A percentile compares a stretch with the other conserved stretches of the same genome.
phyloP scores from a whole-genome alignment of 2,329 filamentous ascomycete genomes.

The Plectosphaerella cucumerina region DNA sequence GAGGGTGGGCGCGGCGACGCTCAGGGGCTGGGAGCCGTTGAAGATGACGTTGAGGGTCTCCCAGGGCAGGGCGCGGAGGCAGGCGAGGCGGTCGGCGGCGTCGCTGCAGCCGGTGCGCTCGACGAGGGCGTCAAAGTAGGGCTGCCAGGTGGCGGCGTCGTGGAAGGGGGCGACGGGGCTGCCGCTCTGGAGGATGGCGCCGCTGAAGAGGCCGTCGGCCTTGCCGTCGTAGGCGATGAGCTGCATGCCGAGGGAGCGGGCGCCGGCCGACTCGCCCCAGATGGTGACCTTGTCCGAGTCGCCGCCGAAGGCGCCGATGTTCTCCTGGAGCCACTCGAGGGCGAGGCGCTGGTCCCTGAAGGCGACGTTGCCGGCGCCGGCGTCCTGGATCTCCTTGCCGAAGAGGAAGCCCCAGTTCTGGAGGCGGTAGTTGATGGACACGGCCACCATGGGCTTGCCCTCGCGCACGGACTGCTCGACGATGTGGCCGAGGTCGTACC shows the following conservation, averaged over 20 bases:
- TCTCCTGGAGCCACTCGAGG: constrained; percentile 45
- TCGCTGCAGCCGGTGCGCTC: constrained; percentile 8
- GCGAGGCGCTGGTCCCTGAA: constrained; percentile 46
- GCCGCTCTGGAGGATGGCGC: constrained; percentile 46
- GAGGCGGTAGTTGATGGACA: constrained; percentile 47
- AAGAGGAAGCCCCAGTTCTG: constrained; percentile 49
- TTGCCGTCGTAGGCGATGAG: constrained; percentile 47
- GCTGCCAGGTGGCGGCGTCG: constrained; percentile 13
- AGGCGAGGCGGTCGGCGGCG: constrained; percentile 19
- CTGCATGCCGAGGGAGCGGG: constrained; percentile 43
- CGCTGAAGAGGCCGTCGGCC: constrained; percentile 50
- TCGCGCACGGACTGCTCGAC: constrained; percentile 44
- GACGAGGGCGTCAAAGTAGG: constrained; percentile 12
- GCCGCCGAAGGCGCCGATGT: constrained; percentile 45
- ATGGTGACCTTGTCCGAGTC: constrained; percentile 42
- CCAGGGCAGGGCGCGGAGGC: constrained; percentile 25
- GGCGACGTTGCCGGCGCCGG: constrained; percentile 45
- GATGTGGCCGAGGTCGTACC: constrained; percentile 60
- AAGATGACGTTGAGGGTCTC: constrained; percentile 24
- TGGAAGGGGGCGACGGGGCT: constrained; percentile 22
- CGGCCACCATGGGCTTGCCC: constrained; percentile 43
- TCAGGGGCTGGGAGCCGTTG: constrained; percentile 13
- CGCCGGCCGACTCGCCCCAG: constrained; percentile 52
- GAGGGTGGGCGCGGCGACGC: constrained; percentile 17
- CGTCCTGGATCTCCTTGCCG: constrained; percentile 33